Base-by-base conservation (phyloP, 2,329 filamentous ascomycete genomes). In the Paramyrothecium roridum region DNA sequence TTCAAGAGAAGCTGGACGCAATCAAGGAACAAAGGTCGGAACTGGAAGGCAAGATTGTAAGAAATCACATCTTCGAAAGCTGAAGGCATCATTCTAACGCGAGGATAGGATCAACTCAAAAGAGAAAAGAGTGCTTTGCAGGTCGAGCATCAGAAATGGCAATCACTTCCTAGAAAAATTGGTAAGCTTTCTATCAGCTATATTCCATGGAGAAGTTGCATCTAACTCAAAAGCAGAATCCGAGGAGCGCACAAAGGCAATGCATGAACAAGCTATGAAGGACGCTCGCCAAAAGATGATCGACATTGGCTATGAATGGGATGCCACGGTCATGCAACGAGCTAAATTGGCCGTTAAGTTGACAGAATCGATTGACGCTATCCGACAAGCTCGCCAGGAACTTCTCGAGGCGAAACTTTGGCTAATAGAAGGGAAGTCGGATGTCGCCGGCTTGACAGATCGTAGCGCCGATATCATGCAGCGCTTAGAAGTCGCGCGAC, bases 341-440 rank as follows among this genome's bases (percentile, higher is more conserved):
- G 82, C 81, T 11, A 76, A 80, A 56, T 72, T 80, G 7, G 74
- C 79, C 26, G 67, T 87, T 34, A 65, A 70, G 45, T 80, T 81
- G 61, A 76, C 86, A 69, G 80, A 82, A 60, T 76, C 83, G 4
- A 80, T 96, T 8, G 79, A 81, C n/a, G 67, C 72, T 20, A 80
- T 96, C 48, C 82, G 84, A 16, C 71, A 77, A 50, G 79, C 84
- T 7, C 84, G 89, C 52, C 79, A 87, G 48, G 80, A 82, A 16
- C 73, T 91, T 12, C 71, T 93, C 17, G 86, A 93, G 63, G 85
- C 83, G 2, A 82, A 90, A 61, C 79, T 97, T 48, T 80, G 85
- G 57, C 75, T 83, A 1, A 82, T 96, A 30, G 95, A 99, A 75
- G 93, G 91, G 1, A 71, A 79, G n/a, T 97, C 92, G 0, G 95